These are phyloP conservation scores for Lactifluus echinatus DNA, from an alignment of 768 basidiomycete species.

Conservation along the genomic window DNA sequence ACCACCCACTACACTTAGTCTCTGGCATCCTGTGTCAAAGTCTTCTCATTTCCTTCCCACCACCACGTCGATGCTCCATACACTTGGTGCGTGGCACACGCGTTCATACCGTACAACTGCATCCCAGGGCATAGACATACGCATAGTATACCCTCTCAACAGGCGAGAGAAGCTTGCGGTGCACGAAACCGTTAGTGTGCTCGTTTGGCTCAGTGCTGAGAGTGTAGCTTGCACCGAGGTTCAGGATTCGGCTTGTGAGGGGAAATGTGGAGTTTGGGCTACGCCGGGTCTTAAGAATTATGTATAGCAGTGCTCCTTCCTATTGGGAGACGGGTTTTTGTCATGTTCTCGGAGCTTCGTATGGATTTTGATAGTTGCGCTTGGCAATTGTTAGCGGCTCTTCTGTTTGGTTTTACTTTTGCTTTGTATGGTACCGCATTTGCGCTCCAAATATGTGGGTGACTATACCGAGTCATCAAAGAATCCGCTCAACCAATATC, in stretches of 20 bases:
- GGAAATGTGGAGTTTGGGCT: slow-evolving; percentile 22
- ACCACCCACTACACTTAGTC: too few species aligned
- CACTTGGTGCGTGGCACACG: slow-evolving; percentile 19
- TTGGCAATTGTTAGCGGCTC: neutral
- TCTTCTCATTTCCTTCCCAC: neutral
- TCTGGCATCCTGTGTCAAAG: neutral
- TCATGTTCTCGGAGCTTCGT: neutral
- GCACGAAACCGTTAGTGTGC: slow-evolving; percentile 14
- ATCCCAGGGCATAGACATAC: slow-evolving; percentile 19
- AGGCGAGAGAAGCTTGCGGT: slow-evolving; percentile 20
- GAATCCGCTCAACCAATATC: too few species aligned
- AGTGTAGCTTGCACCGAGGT: slow-evolving; percentile 5
- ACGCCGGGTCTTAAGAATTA: slow-evolving; percentile 15
- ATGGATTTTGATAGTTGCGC: neutral
- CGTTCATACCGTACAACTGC: slow-evolving; percentile 20
- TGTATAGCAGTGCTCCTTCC: neutral
- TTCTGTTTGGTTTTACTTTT: neutral
- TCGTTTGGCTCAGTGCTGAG: slow-evolving; percentile 15
- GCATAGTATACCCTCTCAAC: slow-evolving; percentile 17
- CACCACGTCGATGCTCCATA: slow-evolving; percentile 16
- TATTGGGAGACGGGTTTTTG: neutral
- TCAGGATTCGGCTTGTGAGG: slow-evolving; percentile 9
- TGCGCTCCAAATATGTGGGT: too few species aligned
- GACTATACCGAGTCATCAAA: too few species aligned
- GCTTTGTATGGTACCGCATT: neutral